Base-by-base conservation (phyloP, 2,329 filamentous ascomycete species). In the Fusarium hainanense region DNA sequence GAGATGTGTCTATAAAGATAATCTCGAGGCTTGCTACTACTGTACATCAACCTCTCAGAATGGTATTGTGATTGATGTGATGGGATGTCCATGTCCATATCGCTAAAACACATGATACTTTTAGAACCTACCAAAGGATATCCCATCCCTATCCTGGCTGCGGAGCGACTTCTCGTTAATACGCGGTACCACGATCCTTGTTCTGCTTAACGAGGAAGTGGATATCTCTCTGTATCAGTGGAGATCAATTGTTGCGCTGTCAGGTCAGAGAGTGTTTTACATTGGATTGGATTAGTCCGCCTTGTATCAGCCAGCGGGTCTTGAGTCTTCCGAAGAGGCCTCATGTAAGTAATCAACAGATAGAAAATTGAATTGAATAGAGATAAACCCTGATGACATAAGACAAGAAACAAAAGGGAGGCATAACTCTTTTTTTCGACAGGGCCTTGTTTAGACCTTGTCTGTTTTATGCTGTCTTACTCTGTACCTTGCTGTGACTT, bases 181-280 rank as follows among this genome's bases (percentile, higher is more conserved):
- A 57, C 48, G 52, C 48, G 48, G 65, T 63, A 23, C 63, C 34
- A 49, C 27, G 54, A 66, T 43, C 41, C 41, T 25, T 21, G 41
- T 43, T 23, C 6, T 43, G 34, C 21, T 43, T 16, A 43, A 23
- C 20, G 41, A 23, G 41, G 25, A 12, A 43, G 41, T 43, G 41
- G 41, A 43, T 25, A 23, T 43, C 2, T 25, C 40, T 30, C 14
- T 43, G 41, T 43, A 43, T 43, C 41, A 43, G 41, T 43, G 41
- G 41, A 43, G 41, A 43, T 43, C 34, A 37, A 37, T 37, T 37
- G 34, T 37, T 37, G 62, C 63, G 67, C 59, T 70, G 67, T 70
- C 66, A 69, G 52, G 67, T 70, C 66, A 69, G 52, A 41, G 41
- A 51, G 20, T 59, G 32, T 54, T 51, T 16, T 52, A 37, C 43